phyloP scores from a whole-genome alignment of 2,329 filamentous ascomycete species.

The Fusarium continuum region DNA sequence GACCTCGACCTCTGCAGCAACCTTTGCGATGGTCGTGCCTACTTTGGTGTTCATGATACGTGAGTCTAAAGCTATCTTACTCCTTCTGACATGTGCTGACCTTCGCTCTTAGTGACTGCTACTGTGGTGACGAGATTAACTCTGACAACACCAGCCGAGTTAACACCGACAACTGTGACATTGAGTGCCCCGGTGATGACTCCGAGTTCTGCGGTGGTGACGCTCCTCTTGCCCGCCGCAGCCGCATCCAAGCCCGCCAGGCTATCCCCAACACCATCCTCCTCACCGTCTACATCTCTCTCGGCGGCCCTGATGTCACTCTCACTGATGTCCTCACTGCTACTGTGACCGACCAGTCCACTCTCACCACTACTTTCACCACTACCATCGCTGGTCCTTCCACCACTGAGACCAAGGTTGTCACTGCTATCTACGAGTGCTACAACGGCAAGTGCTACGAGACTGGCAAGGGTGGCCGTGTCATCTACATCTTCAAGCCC shows the following conservation, averaged over 20 bases:
- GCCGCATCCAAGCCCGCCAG: slow-evolving; percentile 33
- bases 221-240: slow-evolving; percentile 12
- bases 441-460: slow-evolving; percentile 26
- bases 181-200: slow-evolving; percentile 36
- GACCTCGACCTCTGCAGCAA: slow-evolving; percentile 41
- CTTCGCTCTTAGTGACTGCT: slow-evolving; percentile 24
- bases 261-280: slow-evolving; percentile 33
- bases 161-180: slow-evolving; percentile 15
- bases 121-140: slow-evolving; percentile 36
- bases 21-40: slow-evolving; percentile 34
- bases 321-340: slow-evolving; percentile 14
- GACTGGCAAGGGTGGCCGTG: background rate
- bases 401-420: slow-evolving; percentile 23
- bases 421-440: slow-evolving; percentile 37
- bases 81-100: background rate
- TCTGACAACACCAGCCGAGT: slow-evolving; percentile 12
- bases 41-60: slow-evolving; percentile 43
- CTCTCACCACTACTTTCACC: slow-evolving; percentile 32
- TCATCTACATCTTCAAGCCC: slow-evolving; percentile 34
- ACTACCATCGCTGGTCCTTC: slow-evolving; percentile 20
- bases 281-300: slow-evolving; percentile 37
- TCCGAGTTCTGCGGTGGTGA: slow-evolving; percentile 37
- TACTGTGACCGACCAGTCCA: slow-evolving; percentile 29
- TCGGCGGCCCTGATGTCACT: background rate
- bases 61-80: slow-evolving; percentile 8